Evolutionary conservation across 2,329 filamentous ascomycete genomes (phyloP), one percentile per base, ranked within the genome.

Genomic region (Aureobasidium sp.): DNA sequence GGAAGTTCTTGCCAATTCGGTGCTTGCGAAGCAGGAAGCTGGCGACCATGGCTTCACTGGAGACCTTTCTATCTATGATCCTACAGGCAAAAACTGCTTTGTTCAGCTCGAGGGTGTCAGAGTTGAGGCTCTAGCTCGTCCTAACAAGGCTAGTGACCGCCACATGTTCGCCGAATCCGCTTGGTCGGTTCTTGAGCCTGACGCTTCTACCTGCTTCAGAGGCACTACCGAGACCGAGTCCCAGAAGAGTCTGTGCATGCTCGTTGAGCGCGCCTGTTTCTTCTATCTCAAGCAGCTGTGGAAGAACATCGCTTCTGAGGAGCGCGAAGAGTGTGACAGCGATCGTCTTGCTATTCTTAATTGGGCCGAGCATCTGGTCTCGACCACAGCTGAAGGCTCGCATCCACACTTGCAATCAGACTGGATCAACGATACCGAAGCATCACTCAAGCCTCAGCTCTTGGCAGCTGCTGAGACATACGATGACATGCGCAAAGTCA

Each of bases 121-220:
- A 30, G 36, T 53, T 13, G 50, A 53, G 36, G 50, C 50, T n/a
- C 34, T 53, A 6, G 34, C 34, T 53, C 50, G 50, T 41, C 50
- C 50, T 25, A 53, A 29, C 50, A 53, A 53, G 27, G 50, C 50
- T 11, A 53, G 16, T 44, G 51, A 55, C 21, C 51, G 51, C 11
- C 37, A 42, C 37, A 55, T 55, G 51, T 55, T 55, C n/a, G 51
- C 51, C 25, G 39, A 55, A 37, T 53, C 50, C 30, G 50, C 36
- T 21, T 53, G 50, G 36, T 53, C 50, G 3, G 50, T 53, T 30
- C 21, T 53, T 27, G 51, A 42, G 11, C 51, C 51, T 3, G 27
- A 55, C 25, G 51, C 51, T 55, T 13, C 8, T n/a, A 42, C 3
- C 11, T 55, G 51, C 27, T 55, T 32, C 51, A 30, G 32, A 3